phyloP scores from a whole-genome alignment of 352 stramenopile species.

The Globisporangium parvum region DNA sequence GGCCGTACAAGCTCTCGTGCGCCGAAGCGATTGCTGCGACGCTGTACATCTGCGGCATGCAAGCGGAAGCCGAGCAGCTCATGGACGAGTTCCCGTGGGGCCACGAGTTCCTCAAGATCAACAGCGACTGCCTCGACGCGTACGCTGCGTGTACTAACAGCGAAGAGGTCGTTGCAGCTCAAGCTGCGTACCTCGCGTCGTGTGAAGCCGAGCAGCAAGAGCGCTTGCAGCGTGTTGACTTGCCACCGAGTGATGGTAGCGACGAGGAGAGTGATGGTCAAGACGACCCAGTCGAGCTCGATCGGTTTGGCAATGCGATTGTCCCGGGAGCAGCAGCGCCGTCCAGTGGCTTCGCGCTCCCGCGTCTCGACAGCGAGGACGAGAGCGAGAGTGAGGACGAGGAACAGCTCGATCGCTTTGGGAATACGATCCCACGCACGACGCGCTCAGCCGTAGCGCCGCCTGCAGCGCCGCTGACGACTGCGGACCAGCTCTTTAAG shows the following conservation, averaged over 20 bases:
- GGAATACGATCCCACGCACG: conserved; percentile 5
- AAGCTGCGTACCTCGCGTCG: conserved; percentile 58
- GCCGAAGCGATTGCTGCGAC: conserved; percentile 96
- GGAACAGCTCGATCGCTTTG: conserved; percentile 15
- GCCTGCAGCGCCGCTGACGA: too few relatives aligned
- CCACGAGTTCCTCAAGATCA: conserved; percentile 92
- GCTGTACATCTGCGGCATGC: conserved; percentile 95
- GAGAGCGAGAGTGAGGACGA: conserved; percentile 21
- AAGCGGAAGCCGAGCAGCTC: conserved; percentile 83
- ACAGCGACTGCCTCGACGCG: conserved; percentile 89
- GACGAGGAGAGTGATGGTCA: conserved; percentile 16
- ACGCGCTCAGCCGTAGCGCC: neutral
- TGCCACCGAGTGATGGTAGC: conserved; percentile 51
- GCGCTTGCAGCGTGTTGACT: conserved; percentile 38
- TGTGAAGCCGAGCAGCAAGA: conserved; percentile 61
- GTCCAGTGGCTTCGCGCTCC: conserved; percentile 24
- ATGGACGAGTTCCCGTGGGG: conserved; percentile 94
- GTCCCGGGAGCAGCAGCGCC: neutral
- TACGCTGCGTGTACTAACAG: conserved; percentile 75
- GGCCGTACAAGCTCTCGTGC: conserved; percentile 94
- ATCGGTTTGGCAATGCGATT: conserved; percentile 6
- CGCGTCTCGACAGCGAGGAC: conserved; percentile 16
- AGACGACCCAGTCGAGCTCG: conserved; percentile 17
- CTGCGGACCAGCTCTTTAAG: conserved; percentile 39
- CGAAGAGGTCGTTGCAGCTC: conserved; percentile 66